Evolutionary conservation across 768 basidiomycete genomes (phyloP), one percentile per base, ranked within the genome.

Genomic region (Boletus pseudopeckii): DNA sequence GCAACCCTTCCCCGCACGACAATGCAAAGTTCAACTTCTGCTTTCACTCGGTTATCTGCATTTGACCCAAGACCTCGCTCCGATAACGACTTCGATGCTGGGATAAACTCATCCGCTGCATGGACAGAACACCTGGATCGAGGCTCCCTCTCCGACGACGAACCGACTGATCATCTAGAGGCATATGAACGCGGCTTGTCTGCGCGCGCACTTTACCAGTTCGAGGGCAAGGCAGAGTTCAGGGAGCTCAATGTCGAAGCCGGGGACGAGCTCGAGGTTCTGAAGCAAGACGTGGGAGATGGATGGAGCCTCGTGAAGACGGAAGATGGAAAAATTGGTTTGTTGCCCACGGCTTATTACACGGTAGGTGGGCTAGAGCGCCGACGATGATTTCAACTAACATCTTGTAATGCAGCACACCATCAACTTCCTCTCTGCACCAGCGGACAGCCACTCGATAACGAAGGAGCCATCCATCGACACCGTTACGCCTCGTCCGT

Each of bases 241-340:
- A 75, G 83, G 41, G 90, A 92, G 68, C 76, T 92, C 22, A 74
- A 66, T 7, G 80, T 90, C 17, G 74, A 76, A 51, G 87, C 86
- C 1, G 89, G 90, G 13, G 86, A 90, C 57, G 78, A 78, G 56
- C 67, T 93, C 20, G 80, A 84, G 45, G 72, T 90, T n/a, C 62
- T 93, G 46, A 85, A 81, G 57, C 86, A 88, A 55, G 78, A 88
- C 49, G 75, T 84, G 1, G 83, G 82, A 7, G 87, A 90, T 57
- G 90, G 89, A 6, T 91, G 90, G 90, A 90, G 90, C 70, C 74
- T 92, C 34, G 85, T 86, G 14, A 81, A 75, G 71, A 77, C 74
- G 53, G 69, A 61, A 11, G 72, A 67, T n/a, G 82, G 81, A 30
- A 82, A 85, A 63, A 70, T 88, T 51, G 90, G 90, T 1, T 69